Evolutionary conservation across 2,329 filamentous ascomycete genomes (phyloP).

Genomic region (Pseudogymnoascus sp.): DNA sequence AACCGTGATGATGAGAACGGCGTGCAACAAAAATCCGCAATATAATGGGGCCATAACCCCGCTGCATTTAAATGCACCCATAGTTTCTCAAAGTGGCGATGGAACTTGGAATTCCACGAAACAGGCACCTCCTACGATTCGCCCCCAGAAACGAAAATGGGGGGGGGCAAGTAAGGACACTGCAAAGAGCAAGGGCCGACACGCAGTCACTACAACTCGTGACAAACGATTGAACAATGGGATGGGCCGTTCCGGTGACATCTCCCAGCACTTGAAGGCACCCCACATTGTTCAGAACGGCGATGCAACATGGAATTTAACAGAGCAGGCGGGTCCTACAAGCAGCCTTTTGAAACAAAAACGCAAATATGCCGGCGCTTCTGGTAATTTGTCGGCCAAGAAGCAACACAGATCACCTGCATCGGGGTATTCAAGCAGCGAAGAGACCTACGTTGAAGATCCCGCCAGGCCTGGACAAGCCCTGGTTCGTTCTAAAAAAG

Average conservation of each 20-base stretch:
- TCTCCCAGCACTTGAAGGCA: background rate
- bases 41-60: background rate
- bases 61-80: background rate
- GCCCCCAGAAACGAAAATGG: background rate
- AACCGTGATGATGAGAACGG: background rate
- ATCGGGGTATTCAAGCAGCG: background rate
- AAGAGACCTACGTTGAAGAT: background rate
- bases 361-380: background rate
- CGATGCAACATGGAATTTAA: background rate
- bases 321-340: background rate
- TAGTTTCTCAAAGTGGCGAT: background rate
- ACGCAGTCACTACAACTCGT: background rate
- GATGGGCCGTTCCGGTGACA: background rate
- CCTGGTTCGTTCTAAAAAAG: background rate
- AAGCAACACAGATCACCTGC: background rate
- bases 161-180: background rate
- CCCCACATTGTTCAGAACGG: background rate
- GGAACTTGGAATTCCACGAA: background rate
- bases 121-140: background rate
- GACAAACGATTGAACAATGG: background rate
- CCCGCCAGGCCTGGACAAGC: background rate
- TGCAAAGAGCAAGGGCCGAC: background rate
- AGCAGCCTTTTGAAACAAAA: background rate
- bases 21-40: constrained; percentile 3
- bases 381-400: background rate